phyloP scores from a whole-genome alignment of 768 basidiomycete species.

The Aureoboletus auriporus region DNA sequence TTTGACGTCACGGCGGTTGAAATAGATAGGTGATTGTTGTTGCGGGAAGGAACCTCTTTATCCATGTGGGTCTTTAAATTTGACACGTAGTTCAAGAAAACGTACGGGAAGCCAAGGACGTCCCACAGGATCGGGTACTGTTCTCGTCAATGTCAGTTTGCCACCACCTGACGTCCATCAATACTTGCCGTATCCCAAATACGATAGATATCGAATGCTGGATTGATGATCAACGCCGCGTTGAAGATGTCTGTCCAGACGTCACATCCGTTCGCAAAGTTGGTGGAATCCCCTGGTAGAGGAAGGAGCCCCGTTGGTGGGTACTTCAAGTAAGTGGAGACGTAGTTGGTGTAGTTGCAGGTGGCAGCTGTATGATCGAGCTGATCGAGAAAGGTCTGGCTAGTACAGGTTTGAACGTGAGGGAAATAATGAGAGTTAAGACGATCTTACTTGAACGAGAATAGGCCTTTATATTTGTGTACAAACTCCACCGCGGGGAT shows the following conservation, averaged over 20 bases:
- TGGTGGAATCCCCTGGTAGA: constrained; percentile 55
- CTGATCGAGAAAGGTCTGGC: constrained; percentile 57
- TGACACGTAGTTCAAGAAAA: background rate
- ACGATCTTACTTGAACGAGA: constrained; percentile 61
- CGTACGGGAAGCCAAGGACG: constrained; percentile 77
- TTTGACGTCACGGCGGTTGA: constrained; percentile 62
- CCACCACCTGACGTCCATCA: no score
- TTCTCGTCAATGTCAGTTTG: background rate
- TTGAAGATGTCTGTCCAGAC: constrained; percentile 65
- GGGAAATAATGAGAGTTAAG: no score
- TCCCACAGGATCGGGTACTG: constrained; percentile 70
- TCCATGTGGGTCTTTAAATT: background rate
- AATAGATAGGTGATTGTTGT: constrained; percentile 62
- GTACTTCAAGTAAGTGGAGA: constrained; percentile 58
- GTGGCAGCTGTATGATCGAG: constrained; percentile 47
- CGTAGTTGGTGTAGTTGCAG: constrained; percentile 66
- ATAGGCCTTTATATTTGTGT: constrained; percentile 65
- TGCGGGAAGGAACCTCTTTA: constrained; percentile 53
- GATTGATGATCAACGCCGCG: constrained; percentile 59
- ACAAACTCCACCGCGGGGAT: constrained; percentile 75
- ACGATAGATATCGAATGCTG: constrained; percentile 73
- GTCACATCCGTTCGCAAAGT: constrained; percentile 52
- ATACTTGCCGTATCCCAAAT: constrained; percentile 61
- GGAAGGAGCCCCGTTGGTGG: constrained; percentile 68
- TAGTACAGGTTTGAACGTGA: constrained; percentile 17